Percentiles rank a stretch among this genome's conserved stretches.
These are phyloP conservation scores for Naematelia encephala DNA, from an alignment of 768 basidiomycete genomes.

Conservation along the genomic window DNA sequence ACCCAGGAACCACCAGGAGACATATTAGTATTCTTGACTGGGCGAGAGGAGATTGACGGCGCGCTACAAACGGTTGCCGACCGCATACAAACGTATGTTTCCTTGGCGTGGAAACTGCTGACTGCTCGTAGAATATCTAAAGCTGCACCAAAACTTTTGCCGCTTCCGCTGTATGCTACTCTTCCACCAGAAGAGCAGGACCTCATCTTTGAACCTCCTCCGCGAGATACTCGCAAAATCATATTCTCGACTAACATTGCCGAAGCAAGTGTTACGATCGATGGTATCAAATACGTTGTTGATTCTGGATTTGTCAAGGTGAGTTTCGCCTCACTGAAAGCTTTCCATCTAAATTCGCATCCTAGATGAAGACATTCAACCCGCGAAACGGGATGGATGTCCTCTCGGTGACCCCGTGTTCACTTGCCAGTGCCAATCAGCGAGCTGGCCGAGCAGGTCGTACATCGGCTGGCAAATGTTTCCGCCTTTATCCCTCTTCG, in stretches of 20 bases:
- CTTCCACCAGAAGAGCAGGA: constrained; percentile 84
- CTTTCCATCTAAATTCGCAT: not conserved
- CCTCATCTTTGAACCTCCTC: constrained; percentile 72
- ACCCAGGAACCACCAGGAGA: constrained; percentile 76
- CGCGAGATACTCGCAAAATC: constrained; percentile 77
- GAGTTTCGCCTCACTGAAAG: constrained; percentile 14
- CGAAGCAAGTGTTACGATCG: constrained; percentile 95
- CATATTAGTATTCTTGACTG: constrained; percentile 89
- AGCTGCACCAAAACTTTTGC: constrained; percentile 59
- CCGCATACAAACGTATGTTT: constrained; percentile 65
- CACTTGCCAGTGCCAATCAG: constrained; percentile 84
- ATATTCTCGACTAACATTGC: constrained; percentile 95
- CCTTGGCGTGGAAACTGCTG: not conserved
- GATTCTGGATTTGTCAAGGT: constrained; percentile 97
- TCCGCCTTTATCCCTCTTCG: constrained; percentile 76
- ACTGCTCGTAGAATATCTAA: constrained; percentile 53
- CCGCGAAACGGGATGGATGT: constrained; percentile 80
- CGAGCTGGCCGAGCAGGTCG: constrained; percentile 92
- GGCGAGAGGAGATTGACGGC: constrained; percentile 91
- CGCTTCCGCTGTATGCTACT: constrained; percentile 82
- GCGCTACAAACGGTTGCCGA: constrained; percentile 78
- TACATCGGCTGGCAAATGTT: constrained; percentile 86
- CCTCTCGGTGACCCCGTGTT: constrained; percentile 75
- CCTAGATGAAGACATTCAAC: constrained; percentile 83
- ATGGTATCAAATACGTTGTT: constrained; percentile 88